Conservation (phyloP, 2,329 filamentous ascomycete species). For the Penicillium carneum region DNA sequence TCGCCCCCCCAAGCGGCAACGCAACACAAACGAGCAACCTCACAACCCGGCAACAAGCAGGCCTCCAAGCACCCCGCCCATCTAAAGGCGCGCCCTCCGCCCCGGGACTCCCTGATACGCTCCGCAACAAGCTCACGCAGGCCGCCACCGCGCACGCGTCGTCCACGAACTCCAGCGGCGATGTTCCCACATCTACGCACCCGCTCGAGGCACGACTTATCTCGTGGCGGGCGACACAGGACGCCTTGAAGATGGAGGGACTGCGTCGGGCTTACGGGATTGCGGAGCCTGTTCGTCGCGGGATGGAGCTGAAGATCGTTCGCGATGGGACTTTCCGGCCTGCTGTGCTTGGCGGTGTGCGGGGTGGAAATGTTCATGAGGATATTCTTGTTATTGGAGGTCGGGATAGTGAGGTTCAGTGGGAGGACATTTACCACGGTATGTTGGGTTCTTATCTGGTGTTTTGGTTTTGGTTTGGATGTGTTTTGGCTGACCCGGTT, state of each 20-base stretch:
- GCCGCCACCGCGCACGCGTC: slow-evolving; percentile 58
- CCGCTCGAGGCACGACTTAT: slow-evolving; percentile 89
- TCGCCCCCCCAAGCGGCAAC: slow-evolving; percentile 76
- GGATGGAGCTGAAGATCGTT: slow-evolving; percentile 94
- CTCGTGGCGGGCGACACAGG: slow-evolving; percentile 89
- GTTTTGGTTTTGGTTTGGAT: slow-evolving; percentile 11
- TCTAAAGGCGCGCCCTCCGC: slow-evolving; percentile 82
- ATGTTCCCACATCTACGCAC: slow-evolving; percentile 71
- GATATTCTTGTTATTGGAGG: slow-evolving; percentile 77
- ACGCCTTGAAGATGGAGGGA: slow-evolving; percentile 83
- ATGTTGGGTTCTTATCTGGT: slow-evolving; percentile 37
- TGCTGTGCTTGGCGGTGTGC: slow-evolving; percentile 67
- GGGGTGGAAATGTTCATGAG: slow-evolving; percentile 75
- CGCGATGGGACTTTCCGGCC: slow-evolving; percentile 78
- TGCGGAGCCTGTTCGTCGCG: slow-evolving; percentile 87
- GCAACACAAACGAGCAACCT: slow-evolving; percentile 70
- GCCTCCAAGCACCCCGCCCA: slow-evolving; percentile 59
- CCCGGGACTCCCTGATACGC: slow-evolving; percentile 89
- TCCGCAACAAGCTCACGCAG: slow-evolving; percentile 82
- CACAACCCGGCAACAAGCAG: slow-evolving; percentile 61
- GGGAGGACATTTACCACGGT: slow-evolving; percentile 93
- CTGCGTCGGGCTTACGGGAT: slow-evolving; percentile 88
- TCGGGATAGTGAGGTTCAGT: slow-evolving; percentile 76
- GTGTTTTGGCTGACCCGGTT: slow-evolving; percentile 13
- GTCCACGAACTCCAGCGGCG: slow-evolving; percentile 43